phyloP scores from a whole-genome alignment of 305 asterid species.

The Ilex paraguariensis region DNA sequence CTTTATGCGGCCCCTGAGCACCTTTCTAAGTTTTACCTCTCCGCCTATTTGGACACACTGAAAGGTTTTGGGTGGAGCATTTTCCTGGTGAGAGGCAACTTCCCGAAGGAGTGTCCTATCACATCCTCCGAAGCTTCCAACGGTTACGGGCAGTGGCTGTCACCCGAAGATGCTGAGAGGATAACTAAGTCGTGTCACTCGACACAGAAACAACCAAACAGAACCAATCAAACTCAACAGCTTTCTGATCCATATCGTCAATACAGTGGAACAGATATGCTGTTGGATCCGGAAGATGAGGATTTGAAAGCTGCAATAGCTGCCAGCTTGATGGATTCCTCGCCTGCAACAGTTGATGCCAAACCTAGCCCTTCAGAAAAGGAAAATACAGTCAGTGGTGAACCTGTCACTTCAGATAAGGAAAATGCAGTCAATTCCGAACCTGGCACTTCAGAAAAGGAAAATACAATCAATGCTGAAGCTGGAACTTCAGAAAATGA shows the following conservation, averaged over 20 bases:
- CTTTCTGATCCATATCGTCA: slow-evolving; percentile 23
- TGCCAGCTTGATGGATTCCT: slow-evolving; percentile 76
- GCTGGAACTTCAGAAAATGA: neutral
- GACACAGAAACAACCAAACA: slow-evolving; percentile 23
- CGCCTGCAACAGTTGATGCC: slow-evolving; percentile 25
- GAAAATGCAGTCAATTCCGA: neutral
- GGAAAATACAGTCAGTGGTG: slow-evolving; percentile 9
- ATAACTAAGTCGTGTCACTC: slow-evolving; percentile 31
- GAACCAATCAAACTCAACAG: slow-evolving; percentile 19
- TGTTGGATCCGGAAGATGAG: slow-evolving; percentile 30
- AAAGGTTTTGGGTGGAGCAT: slow-evolving; percentile 94
- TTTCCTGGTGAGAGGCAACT: slow-evolving; percentile 77
- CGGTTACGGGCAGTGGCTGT: slow-evolving; percentile 86
- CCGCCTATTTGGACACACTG: slow-evolving; percentile 83
- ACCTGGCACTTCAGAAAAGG: neutral
- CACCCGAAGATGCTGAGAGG: slow-evolving; percentile 66
- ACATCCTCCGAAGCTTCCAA: slow-evolving; percentile 71
- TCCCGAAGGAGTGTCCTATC: slow-evolving; percentile 76
- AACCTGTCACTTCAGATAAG: neutral
- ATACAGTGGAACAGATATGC: slow-evolving; percentile 23
- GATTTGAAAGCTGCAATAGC: slow-evolving; percentile 94
- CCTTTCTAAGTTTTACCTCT: slow-evolving; percentile 92
- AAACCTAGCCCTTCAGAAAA: slow-evolving; percentile 20
- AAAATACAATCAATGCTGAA: neutral
- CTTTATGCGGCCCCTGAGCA: slow-evolving; percentile 92